Conservation (phyloP, 768 basidiomycete genomes). For the Mycena maculata region DNA sequence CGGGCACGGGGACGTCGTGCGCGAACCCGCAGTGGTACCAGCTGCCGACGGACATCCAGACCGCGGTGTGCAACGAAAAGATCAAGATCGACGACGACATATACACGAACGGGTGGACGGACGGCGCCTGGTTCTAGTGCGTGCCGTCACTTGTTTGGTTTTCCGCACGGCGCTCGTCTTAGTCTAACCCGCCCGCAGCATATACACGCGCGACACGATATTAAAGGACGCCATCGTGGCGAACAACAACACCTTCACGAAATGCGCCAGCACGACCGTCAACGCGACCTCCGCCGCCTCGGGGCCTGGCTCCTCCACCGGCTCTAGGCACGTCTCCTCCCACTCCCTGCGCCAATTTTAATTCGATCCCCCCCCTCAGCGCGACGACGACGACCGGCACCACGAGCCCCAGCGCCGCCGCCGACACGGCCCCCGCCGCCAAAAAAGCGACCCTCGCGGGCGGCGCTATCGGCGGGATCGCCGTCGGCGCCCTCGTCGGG, state of each 20-base stretch:
- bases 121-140: conserved; percentile 36
- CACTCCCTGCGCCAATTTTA: too few species aligned
- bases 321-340: too few species aligned
- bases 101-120: conserved; percentile 28
- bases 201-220: conserved; percentile 32
- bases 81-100: conserved; percentile 37
- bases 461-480: conserved; percentile 29
- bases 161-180: background rate
- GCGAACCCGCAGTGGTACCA: background rate
- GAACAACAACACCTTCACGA: conserved; percentile 35
- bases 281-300: conserved; percentile 16
- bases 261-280: conserved; percentile 33
- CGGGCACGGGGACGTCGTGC: conserved; percentile 2
- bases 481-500: conserved; percentile 1
- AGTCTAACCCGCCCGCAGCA: background rate
- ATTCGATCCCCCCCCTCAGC: too few species aligned
- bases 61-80: conserved; percentile 36
- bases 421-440: conserved; percentile 1
- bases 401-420: background rate
- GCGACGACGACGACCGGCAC: too few species aligned
- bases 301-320: background rate
- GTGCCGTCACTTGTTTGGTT: background rate
- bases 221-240: conserved; percentile 30
- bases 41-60: conserved; percentile 36
- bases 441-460: conserved; percentile 30